Evolutionary conservation across 768 basidiomycete species (phyloP).

Genomic region (Suillus tomentosus): DNA sequence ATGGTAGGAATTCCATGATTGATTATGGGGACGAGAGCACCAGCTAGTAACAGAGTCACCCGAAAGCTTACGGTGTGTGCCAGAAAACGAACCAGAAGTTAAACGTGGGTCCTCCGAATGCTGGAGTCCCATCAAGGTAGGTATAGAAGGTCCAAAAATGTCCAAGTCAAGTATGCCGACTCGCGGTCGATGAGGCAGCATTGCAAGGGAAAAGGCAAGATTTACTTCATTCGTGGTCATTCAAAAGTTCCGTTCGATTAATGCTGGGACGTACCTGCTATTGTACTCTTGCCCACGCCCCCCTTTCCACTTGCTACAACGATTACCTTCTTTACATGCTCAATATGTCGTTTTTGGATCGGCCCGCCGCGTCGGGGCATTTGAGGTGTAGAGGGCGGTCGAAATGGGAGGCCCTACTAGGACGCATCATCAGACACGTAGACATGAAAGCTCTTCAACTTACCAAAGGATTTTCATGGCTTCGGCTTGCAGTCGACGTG

Average conservation of each 20-base stretch:
- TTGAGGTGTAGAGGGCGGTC: constrained; percentile 48
- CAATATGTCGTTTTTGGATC: constrained; percentile 56
- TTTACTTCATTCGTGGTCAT: constrained; percentile 54
- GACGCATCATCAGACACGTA: constrained; percentile 17
- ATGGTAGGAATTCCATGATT: constrained; percentile 93
- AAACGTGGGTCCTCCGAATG: constrained; percentile 75
- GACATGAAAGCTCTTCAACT: constrained; percentile 15
- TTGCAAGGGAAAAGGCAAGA: constrained; percentile 73
- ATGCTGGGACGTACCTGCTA: constrained; percentile 63
- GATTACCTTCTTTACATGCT: constrained; percentile 78
- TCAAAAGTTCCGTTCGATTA: not conserved
- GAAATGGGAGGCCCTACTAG: constrained; percentile 36
- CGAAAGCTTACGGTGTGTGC: not conserved
- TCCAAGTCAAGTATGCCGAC: constrained; percentile 94
- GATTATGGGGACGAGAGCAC: constrained; percentile 76
- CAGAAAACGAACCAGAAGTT: constrained; percentile 56
- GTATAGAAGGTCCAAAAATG: constrained; percentile 93
- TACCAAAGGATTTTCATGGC: constrained; percentile 63
- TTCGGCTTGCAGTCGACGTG: constrained; percentile 22
- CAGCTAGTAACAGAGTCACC: constrained; percentile 45
- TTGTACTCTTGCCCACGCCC: constrained; percentile 93
- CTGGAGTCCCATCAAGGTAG: constrained; percentile 90
- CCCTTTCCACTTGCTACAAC: constrained; percentile 93
- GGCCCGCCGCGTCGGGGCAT: constrained; percentile 61
- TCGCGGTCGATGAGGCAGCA: constrained; percentile 47